Conservation (phyloP, 1,284 basidiomycete species). For the Heimioporus retisporus region DNA sequence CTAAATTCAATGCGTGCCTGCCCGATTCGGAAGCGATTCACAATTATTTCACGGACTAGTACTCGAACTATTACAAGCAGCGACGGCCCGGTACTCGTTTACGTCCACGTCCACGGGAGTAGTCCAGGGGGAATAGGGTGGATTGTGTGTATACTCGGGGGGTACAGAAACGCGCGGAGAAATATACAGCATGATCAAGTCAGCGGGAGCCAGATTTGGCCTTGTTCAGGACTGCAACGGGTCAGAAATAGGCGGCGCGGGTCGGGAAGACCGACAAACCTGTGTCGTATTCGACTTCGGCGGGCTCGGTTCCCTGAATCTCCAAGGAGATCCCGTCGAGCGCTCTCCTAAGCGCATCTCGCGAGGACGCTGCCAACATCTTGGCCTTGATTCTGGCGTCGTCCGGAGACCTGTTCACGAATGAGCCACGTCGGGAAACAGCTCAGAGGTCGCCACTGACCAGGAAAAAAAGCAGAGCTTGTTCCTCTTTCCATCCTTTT, state of each 20-base stretch:
- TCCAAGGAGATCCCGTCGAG: conserved; percentile 82
- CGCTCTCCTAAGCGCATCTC: conserved; percentile 82
- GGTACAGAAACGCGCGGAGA: neutral
- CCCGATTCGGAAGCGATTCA: conserved; percentile 38
- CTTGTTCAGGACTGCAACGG: conserved; percentile 28
- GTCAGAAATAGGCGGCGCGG: neutral
- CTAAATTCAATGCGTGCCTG: neutral
- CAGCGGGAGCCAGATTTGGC: conserved; percentile 7
- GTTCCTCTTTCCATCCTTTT: conserved; percentile 87
- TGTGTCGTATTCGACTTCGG: conserved; percentile 82
- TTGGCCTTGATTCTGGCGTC: conserved; percentile 90
- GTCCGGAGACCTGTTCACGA: conserved; percentile 87
- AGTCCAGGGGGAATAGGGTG: neutral
- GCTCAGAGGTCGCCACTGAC: conserved; percentile 52
- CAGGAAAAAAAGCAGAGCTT: conserved; percentile 93
- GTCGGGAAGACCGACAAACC: conserved; percentile 61
- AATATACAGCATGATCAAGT: neutral
- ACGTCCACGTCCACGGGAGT: neutral
- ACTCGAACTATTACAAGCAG: neutral
- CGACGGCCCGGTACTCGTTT: neutral
- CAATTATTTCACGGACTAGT: conserved; percentile 19
- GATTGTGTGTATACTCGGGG: too few species aligned
- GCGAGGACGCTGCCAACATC: conserved; percentile 97
- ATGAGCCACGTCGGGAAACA: neutral
- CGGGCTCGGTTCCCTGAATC: conserved; percentile 90